Evolutionary conservation across 2,329 filamentous ascomycete species (phyloP), one percentile per base, ranked within the genome.

Genomic region (Xylaria sp.): DNA sequence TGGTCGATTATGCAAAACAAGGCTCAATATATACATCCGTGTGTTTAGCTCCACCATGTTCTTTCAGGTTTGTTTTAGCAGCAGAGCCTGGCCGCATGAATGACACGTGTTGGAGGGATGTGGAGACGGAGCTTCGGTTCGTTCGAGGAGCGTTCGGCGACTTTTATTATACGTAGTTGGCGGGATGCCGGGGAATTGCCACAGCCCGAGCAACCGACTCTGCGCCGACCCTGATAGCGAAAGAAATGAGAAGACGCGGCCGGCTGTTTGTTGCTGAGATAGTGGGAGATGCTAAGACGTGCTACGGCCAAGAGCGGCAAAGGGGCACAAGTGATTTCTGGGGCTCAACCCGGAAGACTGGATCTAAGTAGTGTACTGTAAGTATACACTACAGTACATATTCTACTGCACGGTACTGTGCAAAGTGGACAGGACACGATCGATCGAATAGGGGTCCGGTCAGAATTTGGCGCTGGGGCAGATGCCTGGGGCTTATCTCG

Each of bases 171-270:
- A 35, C 19, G n/a, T 2, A 27, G 27, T 37, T 13, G 27, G 51
- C 58, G 62, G 62, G 62, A 33, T 51, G 43, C 37, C 62, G 62
- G 62, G 55, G 29, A 54, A 43, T 61, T 61, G 58, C 17, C 44
- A 46, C 43, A 61, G 47, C 54, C 62, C 62, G 62, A 64, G 49
- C 37, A 41, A 54, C 46, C 44, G 56, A n/a, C n/a, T n/a, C n/a
- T n/a, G n/a, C n/a, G n/a, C n/a, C n/a, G 59, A 29, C 13, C 43
- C 21, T 58, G 19, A 8, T 38, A 15, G 41, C 23, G 54, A 49
- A 47, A 29, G 33, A 46, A 46, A 56, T 55, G 38, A 54, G 8
- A 37, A 29, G 17, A n/a, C 13, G 27, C 33, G 35, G 41, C 27
- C 6, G 27, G 48, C 43, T 40, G 25, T 11, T 21, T 23, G 13